Base-by-base conservation (phyloP, 495 filamentous ascomycete genomes). In the Penicillium taxi region DNA sequence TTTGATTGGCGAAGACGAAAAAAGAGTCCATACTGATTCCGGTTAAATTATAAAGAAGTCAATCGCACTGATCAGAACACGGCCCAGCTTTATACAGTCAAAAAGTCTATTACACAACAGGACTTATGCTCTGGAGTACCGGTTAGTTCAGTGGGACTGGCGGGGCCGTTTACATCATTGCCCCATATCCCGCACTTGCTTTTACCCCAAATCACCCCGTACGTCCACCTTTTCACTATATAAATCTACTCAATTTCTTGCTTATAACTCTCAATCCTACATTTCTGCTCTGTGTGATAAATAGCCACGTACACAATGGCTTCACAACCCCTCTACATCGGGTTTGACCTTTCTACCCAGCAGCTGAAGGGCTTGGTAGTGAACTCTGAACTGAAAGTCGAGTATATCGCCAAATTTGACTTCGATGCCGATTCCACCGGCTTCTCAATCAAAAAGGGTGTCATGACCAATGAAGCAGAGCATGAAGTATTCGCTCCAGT, bases 281-380 rank as follows among this genome's bases (percentile, higher is more conserved):
- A n/a, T n/a, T n/a, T n/a, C n/a, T n/a, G n/a, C n/a, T n/a, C n/a
- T n/a, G n/a, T n/a, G n/a, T n/a, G n/a, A n/a, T n/a, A n/a, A n/a
- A 24, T 11, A 11, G 22, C 6, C 22, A 11, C 22, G 22, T 6
- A 29, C 13, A 5, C 30, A 28, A 39, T 67, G 62, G 49, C 45
- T 23, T 52, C 53, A 11, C 48, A 62, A 29, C 80, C 85, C 9
- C 68, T 93, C 37, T 96, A 94, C 47, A 73, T 96, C 39, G 90
- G 90, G 26, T 90, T 96, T 56, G 90, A 98, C 59, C 82, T 98
- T 30, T 94, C 88, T 17, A 96, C 91, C 39, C 91, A 96, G 62
- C 88, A 95, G 56, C 70, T 96, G 18, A 98, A 98, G 72, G 86
- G 84, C 28, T 75, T 98, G 47, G 81, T 85, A 34, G 81, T 94